Base-by-base conservation (phyloP, 257 asterid genomes). In the Jasminum sambac region DNA sequence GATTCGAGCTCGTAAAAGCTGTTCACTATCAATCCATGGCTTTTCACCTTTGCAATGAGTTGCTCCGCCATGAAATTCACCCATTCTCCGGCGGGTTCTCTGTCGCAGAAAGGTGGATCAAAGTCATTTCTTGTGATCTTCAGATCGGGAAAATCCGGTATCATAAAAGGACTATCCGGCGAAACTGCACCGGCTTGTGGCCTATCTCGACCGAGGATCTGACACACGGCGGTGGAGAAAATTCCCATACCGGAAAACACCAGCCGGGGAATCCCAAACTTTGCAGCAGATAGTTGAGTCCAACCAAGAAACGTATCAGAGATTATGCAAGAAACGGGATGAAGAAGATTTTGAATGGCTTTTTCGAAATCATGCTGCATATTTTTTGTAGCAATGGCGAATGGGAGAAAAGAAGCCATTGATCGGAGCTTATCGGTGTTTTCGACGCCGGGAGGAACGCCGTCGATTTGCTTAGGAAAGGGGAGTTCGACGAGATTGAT, bases 241-340 rank as follows among this genome's bases (percentile, higher is more conserved):
- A 66, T 74, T 5, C 91, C 83, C 85, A 82, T 85, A 6, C 96
- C 98, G 40, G 43, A 84, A 52, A 81, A 92, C 0, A 46, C 82
- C 0, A 86, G 63, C 65, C 96, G 69, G 0, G 96, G 98, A 12
- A 89, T 79, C 0, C 78, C 73, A 0, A 79, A 44, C 37, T 77
- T 80, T 0, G 62, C 50, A 0, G 96, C 96, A 0, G 84, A 81
- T 1, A 78, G 39, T 11, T 78, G 84, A 10, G 95, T 89, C 86
- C 92, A 91, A 0, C 92, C 95, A 0, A 89, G 75, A 34, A 91
- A 89, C 0, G 66, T 72, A 41, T 91, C 96, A 7, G 98, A 89
- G 0, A 91, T 74, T 0, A 91, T 17, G 83, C 91, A 88, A 0
- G 85, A 73, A 5, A 77, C 81, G 2, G 85, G 87, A 4, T 13